Percentiles rank a stretch among this genome's conserved stretches.
Conservation (phyloP, 2,329 filamentous ascomycete species). For the Claviceps purpurea region DNA sequence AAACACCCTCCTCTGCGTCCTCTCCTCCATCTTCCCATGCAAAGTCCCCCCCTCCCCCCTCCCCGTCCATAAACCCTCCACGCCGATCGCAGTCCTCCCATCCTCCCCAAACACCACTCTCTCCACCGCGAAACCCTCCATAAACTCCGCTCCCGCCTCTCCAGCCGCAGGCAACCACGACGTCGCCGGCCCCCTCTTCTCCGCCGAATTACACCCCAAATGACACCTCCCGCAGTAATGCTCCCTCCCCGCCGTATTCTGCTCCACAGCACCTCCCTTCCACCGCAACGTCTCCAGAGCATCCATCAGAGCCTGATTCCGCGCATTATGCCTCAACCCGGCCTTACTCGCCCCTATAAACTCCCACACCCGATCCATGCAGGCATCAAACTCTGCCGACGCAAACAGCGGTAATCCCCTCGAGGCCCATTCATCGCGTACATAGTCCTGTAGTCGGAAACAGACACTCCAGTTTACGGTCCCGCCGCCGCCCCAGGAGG, state of each 20-base stretch:
- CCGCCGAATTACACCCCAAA: constrained; percentile 48
- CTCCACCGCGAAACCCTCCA: constrained; percentile 68
- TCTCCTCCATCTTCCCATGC: constrained; percentile 31
- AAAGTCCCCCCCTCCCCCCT: constrained; percentile 50
- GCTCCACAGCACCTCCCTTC: constrained; percentile 53
- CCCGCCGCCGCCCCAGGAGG: constrained; percentile 73
- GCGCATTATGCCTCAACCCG: constrained; percentile 56
- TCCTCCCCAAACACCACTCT: constrained; percentile 53
- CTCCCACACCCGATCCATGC: constrained; percentile 63
- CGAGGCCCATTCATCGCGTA: constrained; percentile 70
- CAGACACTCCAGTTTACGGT: constrained; percentile 72
- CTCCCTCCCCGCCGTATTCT: constrained; percentile 61
- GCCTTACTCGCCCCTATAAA: constrained; percentile 62
- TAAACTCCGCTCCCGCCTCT: constrained; percentile 61
- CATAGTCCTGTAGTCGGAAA: constrained; percentile 55
- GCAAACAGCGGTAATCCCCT: constrained; percentile 60
- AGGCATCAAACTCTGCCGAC: constrained; percentile 60
- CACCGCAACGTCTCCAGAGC: constrained; percentile 64
- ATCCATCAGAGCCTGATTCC: constrained; percentile 60
- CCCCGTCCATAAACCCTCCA: constrained; percentile 63
- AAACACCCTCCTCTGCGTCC: constrained; percentile 45
- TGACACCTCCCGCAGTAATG: constrained; percentile 62
- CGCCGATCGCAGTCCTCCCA: constrained; percentile 49
- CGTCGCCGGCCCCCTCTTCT: constrained; percentile 68
- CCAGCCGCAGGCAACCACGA: constrained; percentile 71